Base-by-base conservation (phyloP, 306 rosid species). In the Sicyos edulis region DNA sequence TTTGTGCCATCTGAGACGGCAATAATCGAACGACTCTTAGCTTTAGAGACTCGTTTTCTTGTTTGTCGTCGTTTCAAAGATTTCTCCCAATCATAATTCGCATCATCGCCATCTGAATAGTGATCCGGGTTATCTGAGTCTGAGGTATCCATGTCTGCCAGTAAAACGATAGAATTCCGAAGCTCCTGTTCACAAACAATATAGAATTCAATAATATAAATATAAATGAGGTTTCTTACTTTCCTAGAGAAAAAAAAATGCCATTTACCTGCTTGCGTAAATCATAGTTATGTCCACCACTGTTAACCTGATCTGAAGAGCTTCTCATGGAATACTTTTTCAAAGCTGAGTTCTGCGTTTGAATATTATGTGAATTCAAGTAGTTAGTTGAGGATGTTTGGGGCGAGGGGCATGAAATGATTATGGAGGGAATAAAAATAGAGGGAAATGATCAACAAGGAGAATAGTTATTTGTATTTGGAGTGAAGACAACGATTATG, bases 121-220 rank as follows among this genome's bases (percentile, higher is more conserved):
- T 87, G 87, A 34, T 77, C 86, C 42, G 83, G 78, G 24, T 78
- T 68, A 52, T 91, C 91, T 5, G 96, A 82, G 19, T 86, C 96
- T 22, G 92, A 85, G 47, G 74, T 85, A 74, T 89, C 92, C 96
- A 92, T 92, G 80, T 89, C 97, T 78, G 88, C 97, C 32, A 67
- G 61, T 59, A 79, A 55, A 37, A 81, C 19, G 60, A 85, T 50
- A 50, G 96, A 89, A 47, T 50, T 79, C 34, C 87, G 83, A 59
- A 71, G 51, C 70, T 88, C 96, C 97, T 92, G 26, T n/a, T 76
- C 74, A 60, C 73, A 72, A 40, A 37, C 20, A 20, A 1, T 20
- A 66, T 66, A 20, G 10, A 45, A 66, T 44, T 22, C 55, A 66
- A 66, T 45, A 45, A 66, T 21, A 44, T 19, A 20, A 19, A 10